Base-by-base conservation (phyloP, 352 stramenopile genomes). In the Plasmopara viticola region DNA sequence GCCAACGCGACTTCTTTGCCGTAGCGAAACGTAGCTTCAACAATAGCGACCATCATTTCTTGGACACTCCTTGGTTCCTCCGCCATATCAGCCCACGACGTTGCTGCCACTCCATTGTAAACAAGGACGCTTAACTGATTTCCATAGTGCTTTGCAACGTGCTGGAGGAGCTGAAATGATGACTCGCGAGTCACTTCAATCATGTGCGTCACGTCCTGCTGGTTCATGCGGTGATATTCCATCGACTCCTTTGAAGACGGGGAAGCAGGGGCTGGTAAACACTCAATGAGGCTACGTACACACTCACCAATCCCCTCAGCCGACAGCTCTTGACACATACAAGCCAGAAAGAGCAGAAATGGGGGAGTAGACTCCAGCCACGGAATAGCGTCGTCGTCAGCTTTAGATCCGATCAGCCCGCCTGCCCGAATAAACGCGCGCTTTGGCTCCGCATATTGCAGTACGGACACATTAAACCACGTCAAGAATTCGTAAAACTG, bases 401-500 rank as follows among this genome's bases (percentile, higher is more conserved):
- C 14, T 15, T 42, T 15, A 34, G 28, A 37, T 50, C 30, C 31
- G 35, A 44, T 30, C 9, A 38, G 18, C 4, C 5, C 17, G 17
- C 56, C 20, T 10, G 15, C 14, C 38, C 29, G 51, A 18, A 44
- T 46, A 52, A 86, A 88, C 28, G 75, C 74, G 2, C 79, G 74
- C 53, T 84, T 85, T 0, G 74, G 68, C 38, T 91, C 80, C 8
- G 74, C 81, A 68, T 89, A 94, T 54, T 67, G 71, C 12, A 88
- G 49, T 42, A 84, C 54, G 0, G 73, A 64, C 6, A 49, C 47
- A 48, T 88, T 91, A 44, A 91, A 88, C 83, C 83, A 94, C 51
- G 84, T 84, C 2, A 94, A 51, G 43, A 90, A 91, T 38, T 77
- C 58, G 56, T 87, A 90, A 47, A 94, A 90, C 60, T 89, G 76